Conservation (phyloP, 179 eudicot genomes). For the Sideroxylon spinosum region DNA sequence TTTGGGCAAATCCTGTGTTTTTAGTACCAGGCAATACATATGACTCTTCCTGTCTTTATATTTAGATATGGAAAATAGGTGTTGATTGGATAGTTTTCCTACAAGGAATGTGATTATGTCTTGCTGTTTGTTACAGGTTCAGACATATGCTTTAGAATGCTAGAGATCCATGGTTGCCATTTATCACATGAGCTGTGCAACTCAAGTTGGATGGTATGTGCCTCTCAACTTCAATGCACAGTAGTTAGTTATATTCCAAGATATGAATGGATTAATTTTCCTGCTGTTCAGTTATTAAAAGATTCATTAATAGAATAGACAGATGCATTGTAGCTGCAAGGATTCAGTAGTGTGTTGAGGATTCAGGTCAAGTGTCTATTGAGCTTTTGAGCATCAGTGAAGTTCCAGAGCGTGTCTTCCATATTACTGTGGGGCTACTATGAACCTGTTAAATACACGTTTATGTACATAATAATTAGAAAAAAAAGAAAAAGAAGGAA, state of each 20-base stretch:
- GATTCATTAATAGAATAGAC: background rate
- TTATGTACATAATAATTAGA: background rate
- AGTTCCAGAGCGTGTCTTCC: background rate
- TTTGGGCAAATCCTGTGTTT: background rate
- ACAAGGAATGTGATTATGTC: background rate
- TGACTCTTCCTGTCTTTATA: background rate
- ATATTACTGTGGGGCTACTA: background rate
- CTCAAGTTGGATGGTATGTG: background rate
- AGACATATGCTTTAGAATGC: slow-evolving; percentile 25
- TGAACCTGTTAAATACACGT: background rate
- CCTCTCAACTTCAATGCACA: background rate
- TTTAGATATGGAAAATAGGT: background rate
- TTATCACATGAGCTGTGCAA: background rate
- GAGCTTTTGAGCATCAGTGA: background rate
- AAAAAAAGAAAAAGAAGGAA: no score
- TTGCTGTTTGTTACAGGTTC: slow-evolving; percentile 23
- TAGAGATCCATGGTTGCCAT: background rate
- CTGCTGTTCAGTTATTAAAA: background rate
- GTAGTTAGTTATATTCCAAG: background rate
- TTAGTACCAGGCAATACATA: background rate
- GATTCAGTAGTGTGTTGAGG: background rate
- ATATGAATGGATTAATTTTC: slow-evolving; percentile 1
- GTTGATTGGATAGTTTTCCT: background rate
- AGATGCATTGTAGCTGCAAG: background rate
- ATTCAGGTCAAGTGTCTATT: background rate